Percentiles rank a stretch among this genome's conserved stretches.
These are phyloP conservation scores for Magnolia changhungtana DNA, from an alignment of 164 flowering plant species.

Conservation along the genomic window DNA sequence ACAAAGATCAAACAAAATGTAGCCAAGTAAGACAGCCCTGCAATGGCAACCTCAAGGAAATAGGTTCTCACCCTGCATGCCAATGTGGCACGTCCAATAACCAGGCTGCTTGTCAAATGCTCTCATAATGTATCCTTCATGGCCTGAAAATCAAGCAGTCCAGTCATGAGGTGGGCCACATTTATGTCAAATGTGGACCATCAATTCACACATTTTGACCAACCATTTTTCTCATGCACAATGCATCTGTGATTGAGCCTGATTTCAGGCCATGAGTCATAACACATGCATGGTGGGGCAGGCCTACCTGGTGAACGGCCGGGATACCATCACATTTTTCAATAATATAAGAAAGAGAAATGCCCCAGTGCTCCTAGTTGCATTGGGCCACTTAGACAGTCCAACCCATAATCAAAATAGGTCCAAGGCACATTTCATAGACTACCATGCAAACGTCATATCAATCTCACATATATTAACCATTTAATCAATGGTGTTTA, in stretches of 20 bases:
- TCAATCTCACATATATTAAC: too few species aligned
- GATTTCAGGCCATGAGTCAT: not conserved
- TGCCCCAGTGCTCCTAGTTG: too few species aligned
- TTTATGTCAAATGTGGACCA: not conserved
- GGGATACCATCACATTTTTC: not conserved
- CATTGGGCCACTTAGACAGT: too few species aligned
- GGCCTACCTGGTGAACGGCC: not conserved
- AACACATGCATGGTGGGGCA: not conserved
- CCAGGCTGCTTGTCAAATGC: not conserved
- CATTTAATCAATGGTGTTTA: too few species aligned
- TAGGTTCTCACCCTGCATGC: not conserved
- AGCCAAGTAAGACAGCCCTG: slow-evolving; percentile 1
- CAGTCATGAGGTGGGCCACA: not conserved
- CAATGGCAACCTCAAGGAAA: not conserved
- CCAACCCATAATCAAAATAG: too few species aligned
- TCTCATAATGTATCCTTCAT: not conserved
- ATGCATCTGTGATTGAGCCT: not conserved
- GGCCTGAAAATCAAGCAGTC: not conserved
- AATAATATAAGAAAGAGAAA: too few species aligned
- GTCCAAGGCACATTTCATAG: too few species aligned
- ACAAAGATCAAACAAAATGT: not conserved
- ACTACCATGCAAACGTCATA: too few species aligned
- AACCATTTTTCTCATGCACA: not conserved
- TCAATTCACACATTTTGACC: too few species aligned
- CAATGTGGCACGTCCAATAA: not conserved